Percentiles rank a stretch among this genome's conserved stretches.
Conservation (phyloP, 768 basidiomycete genomes). For the Boletus subcaerulescens region DNA sequence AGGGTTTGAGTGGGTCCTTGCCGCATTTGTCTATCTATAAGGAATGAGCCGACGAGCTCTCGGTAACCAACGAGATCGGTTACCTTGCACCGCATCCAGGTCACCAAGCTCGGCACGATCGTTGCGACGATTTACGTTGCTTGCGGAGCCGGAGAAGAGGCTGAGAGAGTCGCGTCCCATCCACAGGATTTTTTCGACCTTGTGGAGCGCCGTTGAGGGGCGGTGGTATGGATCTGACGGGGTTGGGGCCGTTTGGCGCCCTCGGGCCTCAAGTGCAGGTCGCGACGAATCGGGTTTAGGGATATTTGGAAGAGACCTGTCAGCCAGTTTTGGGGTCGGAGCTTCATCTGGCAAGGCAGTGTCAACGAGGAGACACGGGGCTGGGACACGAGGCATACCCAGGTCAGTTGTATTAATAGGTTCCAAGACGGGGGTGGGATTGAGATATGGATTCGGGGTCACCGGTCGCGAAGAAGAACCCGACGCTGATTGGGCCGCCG, state of each 20-base stretch:
- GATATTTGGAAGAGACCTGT: neutral
- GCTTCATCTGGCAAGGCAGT: slow-evolving; percentile 8
- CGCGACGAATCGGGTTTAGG: neutral
- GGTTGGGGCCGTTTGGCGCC: neutral
- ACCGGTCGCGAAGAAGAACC: slow-evolving; percentile 17
- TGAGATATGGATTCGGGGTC: slow-evolving; percentile 36
- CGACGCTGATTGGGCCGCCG: slow-evolving; percentile 1
- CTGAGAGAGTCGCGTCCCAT: slow-evolving; percentile 30
- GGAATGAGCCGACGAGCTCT: neutral
- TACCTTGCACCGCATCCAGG: slow-evolving; percentile 26
- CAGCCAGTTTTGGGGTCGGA: slow-evolving; percentile 10
- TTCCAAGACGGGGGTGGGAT: slow-evolving; percentile 31
- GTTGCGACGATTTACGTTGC: slow-evolving; percentile 10
- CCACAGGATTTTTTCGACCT: slow-evolving; percentile 34
- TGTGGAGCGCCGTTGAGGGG: slow-evolving; percentile 27
- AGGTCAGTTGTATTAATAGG: slow-evolving; percentile 8
- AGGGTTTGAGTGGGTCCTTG: slow-evolving; percentile 8
- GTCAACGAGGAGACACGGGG: neutral
- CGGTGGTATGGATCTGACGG: slow-evolving; percentile 14
- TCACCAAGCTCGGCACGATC: slow-evolving; percentile 15
- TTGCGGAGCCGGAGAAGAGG: slow-evolving; percentile 24
- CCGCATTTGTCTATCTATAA: slow-evolving; percentile 16
- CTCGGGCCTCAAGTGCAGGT: slow-evolving; percentile 4
- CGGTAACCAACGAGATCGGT: slow-evolving; percentile 2
- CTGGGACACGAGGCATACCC: slow-evolving; percentile 12